Base-by-base conservation (phyloP, 1,284 basidiomycete species). In the Volvariella volvacea region DNA sequence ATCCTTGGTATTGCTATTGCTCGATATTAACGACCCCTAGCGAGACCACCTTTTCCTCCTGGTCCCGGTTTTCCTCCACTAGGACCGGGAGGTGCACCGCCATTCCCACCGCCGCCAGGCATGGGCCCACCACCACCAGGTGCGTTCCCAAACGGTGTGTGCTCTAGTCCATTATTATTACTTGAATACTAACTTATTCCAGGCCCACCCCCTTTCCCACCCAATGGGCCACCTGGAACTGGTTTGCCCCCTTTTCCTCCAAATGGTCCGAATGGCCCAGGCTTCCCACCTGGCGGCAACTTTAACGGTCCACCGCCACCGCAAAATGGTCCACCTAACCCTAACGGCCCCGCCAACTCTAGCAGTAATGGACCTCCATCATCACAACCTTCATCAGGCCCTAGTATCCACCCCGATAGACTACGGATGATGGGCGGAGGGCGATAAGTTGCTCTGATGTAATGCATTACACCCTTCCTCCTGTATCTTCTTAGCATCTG, bases 371-470 rank as follows among this genome's bases (percentile, higher is more conserved):
- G 48, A 14, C 47, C 65, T 16, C 55, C 58, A 6, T 49, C 66
- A 28, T 51, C 56, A 9, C 9, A n/a, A 31, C 30, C 30, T 31
- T 31, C 30, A 42, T 66, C 59, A 36, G 67, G 56, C 48, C 65
- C 69, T 12, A 83, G 77, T 22, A 88, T 92, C 52, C 90, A 92
- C 64, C 90, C 90, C n/a, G 89, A 92, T 64, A 74, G 89, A 49
- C 55, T 89, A 60, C 73, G 88, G 48, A 91, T 92, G 88, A 80
- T 92, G 82, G 77, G 69, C 42, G n/a, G 51, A 36, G 14, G 34
- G 6, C 34, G 34, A 28, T 28, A 28, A 28, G 25, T 28, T 6
- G 25, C 6, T 28, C 12, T 12, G 6, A 28, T 28, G 12, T 6
- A 12, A 28, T 12, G 25, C 25, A 12, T 28, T 28, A 6, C 25